phyloP scores from a whole-genome alignment of 495 filamentous ascomycete genomes.

The Daldinia concentrica region DNA sequence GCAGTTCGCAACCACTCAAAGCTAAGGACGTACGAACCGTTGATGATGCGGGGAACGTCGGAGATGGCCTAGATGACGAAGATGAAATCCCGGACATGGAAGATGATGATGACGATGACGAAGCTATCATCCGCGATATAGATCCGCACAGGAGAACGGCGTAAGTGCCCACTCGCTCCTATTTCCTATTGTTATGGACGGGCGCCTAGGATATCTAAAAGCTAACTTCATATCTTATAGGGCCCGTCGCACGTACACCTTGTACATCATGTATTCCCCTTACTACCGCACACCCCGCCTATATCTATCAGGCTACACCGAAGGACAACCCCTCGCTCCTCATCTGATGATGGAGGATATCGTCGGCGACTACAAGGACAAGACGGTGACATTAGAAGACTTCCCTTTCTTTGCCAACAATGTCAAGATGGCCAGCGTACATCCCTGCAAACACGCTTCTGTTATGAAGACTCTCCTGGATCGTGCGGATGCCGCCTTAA shows the following conservation, averaged over 20 bases:
- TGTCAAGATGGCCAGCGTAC: slow-evolving; percentile 94
- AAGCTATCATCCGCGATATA: slow-evolving; percentile 91
- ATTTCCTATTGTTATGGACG: neutral
- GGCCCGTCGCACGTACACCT: slow-evolving; percentile 87
- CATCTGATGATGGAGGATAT: slow-evolving; percentile 99
- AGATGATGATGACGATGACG: slow-evolving; percentile 90
- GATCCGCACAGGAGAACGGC: slow-evolving; percentile 68
- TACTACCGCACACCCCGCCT: slow-evolving; percentile 97
- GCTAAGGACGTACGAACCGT: slow-evolving; percentile 84
- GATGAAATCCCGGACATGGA: slow-evolving; percentile 98
- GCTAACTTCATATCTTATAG: slow-evolving; percentile 53
- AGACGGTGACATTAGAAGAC: slow-evolving; percentile 97
- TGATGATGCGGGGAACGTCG: slow-evolving; percentile 80
- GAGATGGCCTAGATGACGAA: slow-evolving; percentile 75
- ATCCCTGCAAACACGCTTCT: slow-evolving; percentile 90
- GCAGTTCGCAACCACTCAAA: slow-evolving; percentile 75
- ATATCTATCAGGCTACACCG: slow-evolving; percentile 93
- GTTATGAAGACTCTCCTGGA: slow-evolving; percentile 99
- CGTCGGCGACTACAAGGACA: slow-evolving; percentile 98
- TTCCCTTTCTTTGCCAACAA: slow-evolving; percentile 88
- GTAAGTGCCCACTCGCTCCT: slow-evolving; percentile 60
- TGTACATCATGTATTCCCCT: slow-evolving; percentile 97
- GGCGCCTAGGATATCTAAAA: neutral
- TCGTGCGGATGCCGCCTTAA: slow-evolving; percentile 90
- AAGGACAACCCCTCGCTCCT: slow-evolving; percentile 84